Percentiles rank a stretch among this genome's conserved stretches.
Evolutionary conservation across 2,329 filamentous ascomycete species (phyloP).

Genomic region (Curvularia lunata): DNA sequence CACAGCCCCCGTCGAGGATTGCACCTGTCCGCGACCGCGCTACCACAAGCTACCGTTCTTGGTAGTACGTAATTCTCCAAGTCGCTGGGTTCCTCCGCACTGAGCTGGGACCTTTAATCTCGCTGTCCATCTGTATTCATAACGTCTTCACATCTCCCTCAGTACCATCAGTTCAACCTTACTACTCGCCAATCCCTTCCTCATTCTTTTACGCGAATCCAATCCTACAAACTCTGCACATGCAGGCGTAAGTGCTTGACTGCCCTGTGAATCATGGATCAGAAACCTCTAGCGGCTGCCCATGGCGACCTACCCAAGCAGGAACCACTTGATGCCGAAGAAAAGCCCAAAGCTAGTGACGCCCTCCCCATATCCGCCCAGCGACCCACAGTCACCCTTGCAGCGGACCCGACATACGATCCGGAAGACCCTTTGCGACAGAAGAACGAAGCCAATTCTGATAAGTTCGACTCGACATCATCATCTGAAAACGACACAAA

Average conservation of each 20-base stretch:
- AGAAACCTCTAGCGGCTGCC: conserved; percentile 18
- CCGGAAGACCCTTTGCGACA: conserved; percentile 26
- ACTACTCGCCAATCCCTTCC: neutral
- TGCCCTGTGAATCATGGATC: conserved; percentile 23
- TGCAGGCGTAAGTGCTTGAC: conserved; percentile 21
- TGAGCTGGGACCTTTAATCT: conserved; percentile 7
- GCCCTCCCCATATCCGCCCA: conserved; percentile 24
- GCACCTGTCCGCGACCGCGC: conserved; percentile 9
- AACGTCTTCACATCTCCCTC: neutral
- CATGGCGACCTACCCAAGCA: conserved; percentile 24
- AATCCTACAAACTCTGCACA: conserved; percentile 1
- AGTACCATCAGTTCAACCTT: neutral
- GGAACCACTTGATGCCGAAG: conserved; percentile 14
- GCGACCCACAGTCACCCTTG: conserved; percentile 29
- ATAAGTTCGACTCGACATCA: conserved; percentile 24
- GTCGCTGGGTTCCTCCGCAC: conserved; percentile 10
- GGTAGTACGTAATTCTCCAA: conserved; percentile 23
- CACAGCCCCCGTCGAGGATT: conserved; percentile 9
- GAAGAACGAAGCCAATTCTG: conserved; percentile 11
- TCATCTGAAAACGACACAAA: conserved; percentile 29
- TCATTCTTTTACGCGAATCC: neutral
- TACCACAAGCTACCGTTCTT: conserved; percentile 16
- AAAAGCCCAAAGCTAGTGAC: conserved; percentile 24
- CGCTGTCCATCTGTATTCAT: conserved; percentile 2
- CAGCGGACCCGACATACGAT: conserved; percentile 30